Base-by-base conservation (phyloP, 345 rosid genomes). In the Tarenaya hassleriana region DNA sequence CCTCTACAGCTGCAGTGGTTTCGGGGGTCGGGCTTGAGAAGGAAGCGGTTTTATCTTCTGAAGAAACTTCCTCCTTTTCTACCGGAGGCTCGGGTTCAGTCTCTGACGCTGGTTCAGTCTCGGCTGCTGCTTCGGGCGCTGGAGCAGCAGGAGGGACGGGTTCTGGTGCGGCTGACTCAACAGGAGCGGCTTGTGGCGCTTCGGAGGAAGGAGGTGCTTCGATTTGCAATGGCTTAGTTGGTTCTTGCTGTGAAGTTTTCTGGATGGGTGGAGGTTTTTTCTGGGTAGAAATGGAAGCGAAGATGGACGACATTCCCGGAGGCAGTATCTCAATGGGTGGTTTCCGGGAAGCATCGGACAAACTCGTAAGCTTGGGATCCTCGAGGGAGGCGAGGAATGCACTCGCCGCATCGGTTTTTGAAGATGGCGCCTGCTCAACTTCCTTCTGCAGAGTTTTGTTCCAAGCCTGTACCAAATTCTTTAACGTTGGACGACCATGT, bases 371-470 rank as follows among this genome's bases (percentile, higher is more conserved):
- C 77, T 82, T 91, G 10, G 88, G 80, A 64, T 84, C 94, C 68
- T 91, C 88, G 3, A 91, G 86, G 7, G 96, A 87, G 51, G 92
- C 95, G 69, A 91, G 56, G 69, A 87, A 84, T 24, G 96, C 96
- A 69, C 85, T 74, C 31, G 97, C 89, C 39, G 98, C 94, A 78
- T 88, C 98, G 4, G 82, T 88, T 67, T 88, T 85, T 13, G 73
- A 68, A 10, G 79, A 52, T n/a, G 97, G 88, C 59, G 76, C 50
- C 35, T 74, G 83, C 50, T 85, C 95, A 12, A 77, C 85, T 71
- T 88, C 98, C 63, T 79, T 88, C 77, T 83, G 97, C 33, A 92
- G 73, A 61, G 73, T 68, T 75, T 78, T 88, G 71, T 88, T 92
- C 98, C 97, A 92, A 13, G 90, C 58, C 70, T 83, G 84, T 32